Base-by-base conservation (phyloP, 257 asterid species). In the Solanum bulbocastanum region DNA sequence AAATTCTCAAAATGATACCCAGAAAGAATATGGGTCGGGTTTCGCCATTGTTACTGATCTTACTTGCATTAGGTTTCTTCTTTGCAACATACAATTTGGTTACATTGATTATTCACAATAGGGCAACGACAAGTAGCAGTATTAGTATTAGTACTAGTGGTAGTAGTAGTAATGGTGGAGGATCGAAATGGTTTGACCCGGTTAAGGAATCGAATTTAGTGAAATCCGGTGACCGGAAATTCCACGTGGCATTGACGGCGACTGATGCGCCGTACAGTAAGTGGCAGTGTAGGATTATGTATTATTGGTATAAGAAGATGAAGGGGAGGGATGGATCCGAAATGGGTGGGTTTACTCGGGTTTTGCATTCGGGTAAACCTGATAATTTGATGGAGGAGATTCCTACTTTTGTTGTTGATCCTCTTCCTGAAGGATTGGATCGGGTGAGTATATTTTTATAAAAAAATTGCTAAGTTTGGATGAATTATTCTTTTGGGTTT, bases 201-300 rank as follows among this genome's bases (percentile, higher is more conserved):
- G 86, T 82, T 49, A n/a, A 22, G 18, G 68, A 81, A 81, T 81
- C 85, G 68, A 33, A 25, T 32, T 46, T 46, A 65, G 72, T 11
- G 13, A 3, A 49, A 49, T 2, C 16, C 7, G 71, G 74, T 14
- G 75, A 20, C 74, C 86, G 89, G 10, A 96, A 92, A 89, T 97
- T 89, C 86, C 99, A 97, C 88, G 98, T 96, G 87, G 99, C 95
- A 13, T 83, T 97, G 87, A 97, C 99, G 4, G 99, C 99, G 16
- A 96, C 99, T 1, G 98, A 95, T 88, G 98, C 98, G 2, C 92
- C 96, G 81, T 97, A 97, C 87, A 95, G 98, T 88, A 94, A 93
- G 91, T 97, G 99, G 99, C 99, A 97, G 86, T 95, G 98, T 89
- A 93, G 99, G 87, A 87, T 97, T 89, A 96, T 96, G 99, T 97